Evolutionary conservation across 1,139 yeast species (phyloP), one percentile per base, ranked within the genome.

Genomic region (Debaryomyces sp.): DNA sequence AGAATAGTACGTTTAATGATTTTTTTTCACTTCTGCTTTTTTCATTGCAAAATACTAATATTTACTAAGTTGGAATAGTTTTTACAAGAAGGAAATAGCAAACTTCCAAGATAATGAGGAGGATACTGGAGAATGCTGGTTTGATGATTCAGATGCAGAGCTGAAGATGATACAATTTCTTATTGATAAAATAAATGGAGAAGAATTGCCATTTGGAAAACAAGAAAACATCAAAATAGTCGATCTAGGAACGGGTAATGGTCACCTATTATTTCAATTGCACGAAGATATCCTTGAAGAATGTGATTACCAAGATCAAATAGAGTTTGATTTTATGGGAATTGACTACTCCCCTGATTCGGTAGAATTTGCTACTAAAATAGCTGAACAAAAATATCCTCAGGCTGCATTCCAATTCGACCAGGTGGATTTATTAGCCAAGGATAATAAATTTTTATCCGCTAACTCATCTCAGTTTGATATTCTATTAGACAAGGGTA

Each of bases 121-220:
- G 17, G 98, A 94, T 63, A 85, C 92, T 0, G 99, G 99, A 2
- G 99, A 94, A 66, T 82, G 92, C 64, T 95, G 99, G 99, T 94
- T 94, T 66, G 85, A 87, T 55, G 98, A 95, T 60, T 86, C 90
- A 12, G 91, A 87, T 60, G 98, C 99, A 1, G 98, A 92, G 62
- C 77, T 77, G 51, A 85, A 83, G 62, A 87, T 94, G 84, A 78
- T 88, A 21, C 81, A 82, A 47, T 92, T 85, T 59, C 63, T 90
- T 17, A 52, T 69, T 6, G 61, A 63, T 24, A 66, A 69, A 41
- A 44, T 75, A 27, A 66, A 68, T 37, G 60, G 64, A 5, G 56
- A 52, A 1, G 65, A 61, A 41, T 42, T 68, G 1, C 65, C 65
- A 0, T 57, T 52, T 29, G 65, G 71, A 17, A 77, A 75, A 1